Percentiles rank a stretch among this genome's conserved stretches.
These are phyloP conservation scores for Malus hybrid DNA, from an alignment of 331 rosid genomes.

Conservation along the genomic window DNA sequence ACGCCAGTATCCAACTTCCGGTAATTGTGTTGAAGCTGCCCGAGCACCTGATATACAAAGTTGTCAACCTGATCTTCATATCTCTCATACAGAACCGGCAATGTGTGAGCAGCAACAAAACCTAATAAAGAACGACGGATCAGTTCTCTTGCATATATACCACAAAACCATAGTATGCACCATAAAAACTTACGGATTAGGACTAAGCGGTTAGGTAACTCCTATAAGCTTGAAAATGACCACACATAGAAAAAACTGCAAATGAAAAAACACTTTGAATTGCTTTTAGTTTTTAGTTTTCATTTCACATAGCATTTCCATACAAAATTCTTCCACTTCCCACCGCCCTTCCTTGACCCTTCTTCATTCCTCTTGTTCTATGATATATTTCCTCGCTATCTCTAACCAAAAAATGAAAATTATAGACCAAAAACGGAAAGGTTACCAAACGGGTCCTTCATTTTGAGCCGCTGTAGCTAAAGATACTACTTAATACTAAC, in stretches of 20 bases:
- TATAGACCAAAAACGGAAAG: not conserved
- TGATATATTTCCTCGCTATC: too few relatives aligned
- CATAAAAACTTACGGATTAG: not conserved
- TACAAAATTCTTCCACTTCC: too few relatives aligned
- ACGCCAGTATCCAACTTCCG: conserved; percentile 48
- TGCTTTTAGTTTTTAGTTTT: too few relatives aligned
- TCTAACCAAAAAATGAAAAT: too few relatives aligned
- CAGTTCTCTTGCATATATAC: conserved; percentile 6
- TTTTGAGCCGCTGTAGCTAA: not conserved
- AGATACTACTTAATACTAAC: not conserved
- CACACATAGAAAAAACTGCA: too few relatives aligned
- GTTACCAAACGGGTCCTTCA: not conserved
- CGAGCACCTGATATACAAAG: conserved; percentile 46
- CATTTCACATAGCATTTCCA: too few relatives aligned
- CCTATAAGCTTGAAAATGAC: too few relatives aligned
- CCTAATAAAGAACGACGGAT: conserved; percentile 28
- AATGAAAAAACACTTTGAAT: too few relatives aligned
- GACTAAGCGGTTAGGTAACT: not conserved
- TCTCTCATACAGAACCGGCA: conserved; percentile 81
- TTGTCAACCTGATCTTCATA: conserved; percentile 67
- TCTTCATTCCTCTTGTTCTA: too few relatives aligned
- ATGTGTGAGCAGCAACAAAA: conserved; percentile 80
- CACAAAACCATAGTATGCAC: not conserved
- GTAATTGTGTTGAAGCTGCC: conserved; percentile 45
- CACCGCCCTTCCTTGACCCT: too few relatives aligned